phyloP scores from a whole-genome alignment of 2,329 filamentous ascomycete species.

The Exophiala viscosa region DNA sequence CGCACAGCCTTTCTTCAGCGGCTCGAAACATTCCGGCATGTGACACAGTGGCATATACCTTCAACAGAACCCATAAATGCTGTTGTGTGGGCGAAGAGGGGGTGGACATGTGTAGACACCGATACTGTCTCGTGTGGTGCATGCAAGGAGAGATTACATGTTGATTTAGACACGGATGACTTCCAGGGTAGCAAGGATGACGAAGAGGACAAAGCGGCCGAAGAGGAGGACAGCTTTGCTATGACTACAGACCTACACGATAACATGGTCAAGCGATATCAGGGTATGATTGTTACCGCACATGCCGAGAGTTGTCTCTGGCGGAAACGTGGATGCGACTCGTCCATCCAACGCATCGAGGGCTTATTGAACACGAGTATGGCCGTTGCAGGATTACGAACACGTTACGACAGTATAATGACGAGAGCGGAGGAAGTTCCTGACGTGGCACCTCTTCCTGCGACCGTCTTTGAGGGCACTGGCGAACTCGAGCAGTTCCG shows the following conservation, averaged over 20 bases:
- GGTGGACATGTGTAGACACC: slow-evolving; percentile 80
- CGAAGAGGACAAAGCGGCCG: slow-evolving; percentile 37
- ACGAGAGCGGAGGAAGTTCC: slow-evolving; percentile 41
- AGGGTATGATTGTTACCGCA: slow-evolving; percentile 65
- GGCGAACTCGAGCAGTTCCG: slow-evolving; percentile 33
- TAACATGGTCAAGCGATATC: slow-evolving; percentile 72
- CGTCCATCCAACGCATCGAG: slow-evolving; percentile 63
- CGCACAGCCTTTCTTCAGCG: slow-evolving; percentile 76
- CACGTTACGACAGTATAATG: slow-evolving; percentile 59
- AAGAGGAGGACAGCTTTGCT: slow-evolving; percentile 19
- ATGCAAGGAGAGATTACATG: slow-evolving; percentile 78
- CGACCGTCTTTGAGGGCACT: slow-evolving; percentile 37
- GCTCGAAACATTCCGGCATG: slow-evolving; percentile 81
- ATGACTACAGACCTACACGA: slow-evolving; percentile 43
- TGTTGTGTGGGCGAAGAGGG: slow-evolving; percentile 89
- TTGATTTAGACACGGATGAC: slow-evolving; percentile 63
- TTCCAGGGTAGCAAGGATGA: slow-evolving; percentile 19
- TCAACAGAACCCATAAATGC: slow-evolving; percentile 84
- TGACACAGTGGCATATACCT: slow-evolving; percentile 80
- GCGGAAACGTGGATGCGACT: slow-evolving; percentile 82
- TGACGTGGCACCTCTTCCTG: slow-evolving; percentile 44
- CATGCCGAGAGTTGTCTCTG: slow-evolving; percentile 83
- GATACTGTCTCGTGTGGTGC: slow-evolving; percentile 83
- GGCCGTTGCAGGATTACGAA: slow-evolving; percentile 56
- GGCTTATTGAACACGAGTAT: slow-evolving; percentile 57